Evolutionary conservation across 208 protist genomes (phyloP).

Genomic region (Tritrichomonas musculus): DNA sequence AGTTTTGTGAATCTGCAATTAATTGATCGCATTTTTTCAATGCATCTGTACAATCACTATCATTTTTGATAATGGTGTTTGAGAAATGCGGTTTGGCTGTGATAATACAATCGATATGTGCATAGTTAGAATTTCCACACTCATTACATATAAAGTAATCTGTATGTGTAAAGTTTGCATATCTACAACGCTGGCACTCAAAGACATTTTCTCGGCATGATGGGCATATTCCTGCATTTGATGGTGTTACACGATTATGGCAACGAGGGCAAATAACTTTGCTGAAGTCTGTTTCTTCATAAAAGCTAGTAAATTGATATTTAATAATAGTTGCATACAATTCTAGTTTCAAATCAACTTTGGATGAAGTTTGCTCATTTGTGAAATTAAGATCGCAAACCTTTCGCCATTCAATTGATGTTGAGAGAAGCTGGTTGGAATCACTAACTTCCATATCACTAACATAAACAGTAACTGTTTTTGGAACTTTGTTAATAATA

Average conservation of each 20-base stretch:
- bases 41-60: background rate
- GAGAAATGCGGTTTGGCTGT: constrained; percentile 42
- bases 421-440: background rate
- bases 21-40: background rate
- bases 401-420: background rate
- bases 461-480: background rate
- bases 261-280: background rate
- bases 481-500: background rate
- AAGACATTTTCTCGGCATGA: constrained; percentile 74
- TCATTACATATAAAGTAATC: constrained; percentile 75
- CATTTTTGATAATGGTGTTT: constrained; percentile 30
- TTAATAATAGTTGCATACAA: background rate
- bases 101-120: constrained; percentile 60
- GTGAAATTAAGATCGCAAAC: background rate
- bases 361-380: background rate
- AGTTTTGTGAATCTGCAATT: background rate
- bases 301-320: background rate
- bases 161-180: constrained; percentile 78
- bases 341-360: background rate
- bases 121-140: constrained; percentile 69
- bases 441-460: background rate
- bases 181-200: constrained; percentile 72
- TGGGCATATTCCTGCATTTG: constrained; percentile 59
- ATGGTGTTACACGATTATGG: too few species aligned
- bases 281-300: background rate